A percentile compares a stretch with the other conserved stretches of the same genome.
These are phyloP conservation scores for Elsinoe batatas DNA, from an alignment of 2,329 filamentous ascomycete genomes.

Conservation along the genomic window DNA sequence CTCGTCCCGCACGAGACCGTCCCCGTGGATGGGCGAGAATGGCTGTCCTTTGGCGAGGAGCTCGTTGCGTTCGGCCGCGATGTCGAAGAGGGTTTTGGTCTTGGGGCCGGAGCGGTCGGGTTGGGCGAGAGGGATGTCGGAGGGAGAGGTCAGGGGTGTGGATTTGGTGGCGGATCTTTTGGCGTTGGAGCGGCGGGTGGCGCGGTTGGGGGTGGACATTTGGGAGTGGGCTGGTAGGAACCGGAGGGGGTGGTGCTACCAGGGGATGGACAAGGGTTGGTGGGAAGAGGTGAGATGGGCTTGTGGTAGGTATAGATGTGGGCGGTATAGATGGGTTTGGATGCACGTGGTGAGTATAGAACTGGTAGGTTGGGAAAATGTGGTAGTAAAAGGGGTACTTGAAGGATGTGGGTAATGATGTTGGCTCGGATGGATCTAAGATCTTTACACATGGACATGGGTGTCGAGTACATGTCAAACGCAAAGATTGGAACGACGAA, in stretches of 20 bases:
- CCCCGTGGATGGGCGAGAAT: slow-evolving; percentile 36
- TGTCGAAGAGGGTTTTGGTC: slow-evolving; percentile 60
- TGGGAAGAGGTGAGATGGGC: too few species aligned
- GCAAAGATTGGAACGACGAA: too few species aligned
- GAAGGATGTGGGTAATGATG: too few species aligned
- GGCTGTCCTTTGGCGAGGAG: slow-evolving; percentile 39
- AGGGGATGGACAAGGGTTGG: neutral
- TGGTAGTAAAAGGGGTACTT: too few species aligned
- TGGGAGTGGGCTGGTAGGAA: slow-evolving; percentile 8
- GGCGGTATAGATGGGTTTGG: too few species aligned
- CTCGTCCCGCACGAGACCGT: slow-evolving; percentile 24
- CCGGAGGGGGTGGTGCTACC: neutral
- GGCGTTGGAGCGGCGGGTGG: slow-evolving; percentile 34
- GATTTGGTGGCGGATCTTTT: slow-evolving; percentile 24
- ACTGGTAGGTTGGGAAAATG: too few species aligned
- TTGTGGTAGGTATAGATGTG: too few species aligned
- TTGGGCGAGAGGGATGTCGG: slow-evolving; percentile 54
- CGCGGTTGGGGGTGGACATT: slow-evolving; percentile 32
- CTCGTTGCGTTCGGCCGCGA: slow-evolving; percentile 53
- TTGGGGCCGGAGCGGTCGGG: slow-evolving; percentile 56
- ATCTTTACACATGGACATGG: too few species aligned
- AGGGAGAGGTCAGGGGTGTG: slow-evolving; percentile 30
- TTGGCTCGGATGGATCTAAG: too few species aligned
- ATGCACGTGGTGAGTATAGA: too few species aligned
- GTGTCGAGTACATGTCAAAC: too few species aligned